phyloP scores from a whole-genome alignment of 2,329 filamentous ascomycete genomes.

The Microdochium bolleyi region DNA sequence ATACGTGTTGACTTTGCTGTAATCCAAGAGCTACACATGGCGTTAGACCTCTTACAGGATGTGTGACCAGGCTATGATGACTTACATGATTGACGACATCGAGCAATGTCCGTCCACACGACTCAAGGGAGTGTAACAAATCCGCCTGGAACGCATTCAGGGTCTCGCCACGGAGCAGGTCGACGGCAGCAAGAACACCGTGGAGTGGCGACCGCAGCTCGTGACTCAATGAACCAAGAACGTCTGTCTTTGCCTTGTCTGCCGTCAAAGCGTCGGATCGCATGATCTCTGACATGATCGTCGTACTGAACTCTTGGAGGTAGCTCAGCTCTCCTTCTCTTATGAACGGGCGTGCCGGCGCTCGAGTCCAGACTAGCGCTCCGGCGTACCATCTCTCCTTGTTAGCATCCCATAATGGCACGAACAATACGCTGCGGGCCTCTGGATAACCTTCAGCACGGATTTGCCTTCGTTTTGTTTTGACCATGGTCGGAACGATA shows the following conservation, averaged over 20 bases:
- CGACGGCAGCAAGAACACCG: conserved; percentile 46
- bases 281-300: conserved; percentile 46
- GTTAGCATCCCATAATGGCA: conserved; percentile 38
- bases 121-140: conserved; percentile 39
- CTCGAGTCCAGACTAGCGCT: conserved; percentile 39
- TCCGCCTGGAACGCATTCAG: conserved; percentile 37
- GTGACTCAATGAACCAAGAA: conserved; percentile 52
- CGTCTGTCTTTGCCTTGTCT: conserved; percentile 25
- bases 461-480: conserved; percentile 6
- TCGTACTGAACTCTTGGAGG: conserved; percentile 41
- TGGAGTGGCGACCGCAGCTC: conserved; percentile 55
- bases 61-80: conserved; percentile 17
- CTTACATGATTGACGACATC: conserved; percentile 26
- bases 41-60: not conserved
- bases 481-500: not conserved
- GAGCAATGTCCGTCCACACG: conserved; percentile 40
- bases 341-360: conserved; percentile 32
- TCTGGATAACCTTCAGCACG: conserved; percentile 27
- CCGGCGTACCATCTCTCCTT: conserved; percentile 40
- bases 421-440: conserved; percentile 35
- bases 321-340: conserved; percentile 40
- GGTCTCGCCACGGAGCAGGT: conserved; percentile 43
- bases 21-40: not conserved
- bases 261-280: conserved; percentile 27
- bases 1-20: not conserved